Conservation (phyloP, 148 eudicot species). For the Vaccinium darrowii region DNA sequence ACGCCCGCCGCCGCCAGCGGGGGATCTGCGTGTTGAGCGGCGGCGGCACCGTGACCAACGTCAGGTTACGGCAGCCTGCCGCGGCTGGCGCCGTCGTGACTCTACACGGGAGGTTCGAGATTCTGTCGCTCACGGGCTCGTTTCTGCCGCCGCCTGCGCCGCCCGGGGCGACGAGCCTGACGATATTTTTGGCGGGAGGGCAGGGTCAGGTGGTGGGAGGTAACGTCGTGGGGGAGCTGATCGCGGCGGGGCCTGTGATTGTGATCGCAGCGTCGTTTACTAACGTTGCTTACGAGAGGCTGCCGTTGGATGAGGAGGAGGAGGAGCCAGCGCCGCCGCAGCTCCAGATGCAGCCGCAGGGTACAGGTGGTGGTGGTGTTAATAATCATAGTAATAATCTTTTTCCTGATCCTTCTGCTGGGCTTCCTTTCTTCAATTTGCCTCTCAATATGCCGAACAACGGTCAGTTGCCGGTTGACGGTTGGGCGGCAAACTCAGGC, state of each 20-base stretch:
- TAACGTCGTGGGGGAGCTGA: constrained; percentile 63
- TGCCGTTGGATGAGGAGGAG: constrained; percentile 67
- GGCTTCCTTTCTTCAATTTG: constrained; percentile 63
- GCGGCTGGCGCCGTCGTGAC: constrained; percentile 48
- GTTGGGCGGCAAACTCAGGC: constrained; percentile 42
- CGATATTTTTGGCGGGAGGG: constrained; percentile 67
- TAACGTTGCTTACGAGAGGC: constrained; percentile 67
- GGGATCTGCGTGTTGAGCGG: constrained; percentile 74
- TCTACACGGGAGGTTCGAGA: constrained; percentile 72
- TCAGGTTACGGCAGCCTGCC: constrained; percentile 62
- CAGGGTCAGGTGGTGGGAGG: constrained; percentile 84
- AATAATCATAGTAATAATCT: constrained; percentile 13
- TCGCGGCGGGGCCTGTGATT: constrained; percentile 65
- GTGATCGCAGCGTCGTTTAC: constrained; percentile 74
- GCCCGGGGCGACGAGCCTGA: constrained; percentile 68
- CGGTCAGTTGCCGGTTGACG: constrained; percentile 51
- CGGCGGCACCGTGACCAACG: constrained; percentile 69
- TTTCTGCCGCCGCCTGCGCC: constrained; percentile 77
- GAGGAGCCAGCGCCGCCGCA: constrained; percentile 30
- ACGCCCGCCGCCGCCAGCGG: constrained; percentile 62
- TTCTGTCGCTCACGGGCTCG: constrained; percentile 58
- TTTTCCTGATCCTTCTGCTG: constrained; percentile 58
- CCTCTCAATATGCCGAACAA: constrained; percentile 54
- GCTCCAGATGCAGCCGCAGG: constrained; percentile 50
- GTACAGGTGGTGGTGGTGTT: constrained; percentile 7